Conservation (phyloP, 208 protist genomes). For the Balamuthia mandrillaris region DNA sequence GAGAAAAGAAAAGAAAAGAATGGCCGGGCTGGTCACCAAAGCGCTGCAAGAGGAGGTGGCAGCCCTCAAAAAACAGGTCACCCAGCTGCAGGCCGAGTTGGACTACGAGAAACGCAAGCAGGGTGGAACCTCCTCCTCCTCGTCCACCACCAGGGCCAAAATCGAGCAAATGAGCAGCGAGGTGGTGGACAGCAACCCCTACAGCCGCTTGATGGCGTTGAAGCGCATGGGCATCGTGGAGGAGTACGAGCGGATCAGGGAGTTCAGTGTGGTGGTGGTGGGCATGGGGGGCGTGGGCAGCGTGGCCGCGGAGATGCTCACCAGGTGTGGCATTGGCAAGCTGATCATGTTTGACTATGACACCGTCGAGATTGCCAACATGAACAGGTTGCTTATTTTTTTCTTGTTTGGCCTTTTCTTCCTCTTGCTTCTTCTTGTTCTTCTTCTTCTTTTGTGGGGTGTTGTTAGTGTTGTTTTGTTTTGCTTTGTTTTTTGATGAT, state of each 20-base stretch:
- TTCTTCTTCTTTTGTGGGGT: no score
- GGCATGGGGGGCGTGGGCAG: conserved; percentile 90
- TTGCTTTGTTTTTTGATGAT: no score
- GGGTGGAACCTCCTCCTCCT: no score
- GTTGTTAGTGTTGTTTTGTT: no score
- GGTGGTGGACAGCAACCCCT: conserved; percentile 89
- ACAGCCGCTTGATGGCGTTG: conserved; percentile 90
- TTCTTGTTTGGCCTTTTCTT: no score
- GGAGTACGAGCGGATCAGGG: conserved; percentile 90
- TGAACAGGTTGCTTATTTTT: conserved; percentile 93
- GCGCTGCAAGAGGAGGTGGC: no score
- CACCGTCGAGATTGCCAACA: conserved; percentile 95
- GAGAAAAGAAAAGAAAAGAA: no score
- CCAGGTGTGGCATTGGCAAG: conserved; percentile 94
- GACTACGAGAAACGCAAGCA: no score
- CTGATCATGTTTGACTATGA: conserved; percentile 97
- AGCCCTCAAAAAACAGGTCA: no score
- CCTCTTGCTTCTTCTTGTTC: no score
- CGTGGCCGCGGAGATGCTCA: conserved; percentile 96
- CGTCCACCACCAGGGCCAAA: conserved; percentile 43
- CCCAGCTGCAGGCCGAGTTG: no score
- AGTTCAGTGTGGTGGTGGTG: conserved; percentile 85
- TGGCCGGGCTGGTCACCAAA: no score
- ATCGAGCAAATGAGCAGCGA: conserved; percentile 78
- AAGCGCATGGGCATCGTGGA: conserved; percentile 95